Evolutionary conservation across 2,329 filamentous ascomycete species (phyloP).

Genomic region (Hortaea werneckii): DNA sequence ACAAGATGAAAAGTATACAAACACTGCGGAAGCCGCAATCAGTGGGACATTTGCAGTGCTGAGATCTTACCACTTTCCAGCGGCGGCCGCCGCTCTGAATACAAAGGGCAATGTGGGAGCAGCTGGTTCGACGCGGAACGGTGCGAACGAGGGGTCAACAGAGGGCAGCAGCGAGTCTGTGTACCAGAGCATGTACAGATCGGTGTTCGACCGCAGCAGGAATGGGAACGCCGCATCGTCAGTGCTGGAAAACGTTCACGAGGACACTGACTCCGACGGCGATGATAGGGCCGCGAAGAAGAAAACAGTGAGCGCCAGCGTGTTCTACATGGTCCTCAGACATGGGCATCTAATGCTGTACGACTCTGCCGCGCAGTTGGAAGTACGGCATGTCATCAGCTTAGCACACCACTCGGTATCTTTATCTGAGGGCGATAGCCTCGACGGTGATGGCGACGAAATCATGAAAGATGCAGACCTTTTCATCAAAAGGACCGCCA

Average conservation of each 20-base stretch:
- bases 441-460: slow-evolving; percentile 38
- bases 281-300: slow-evolving; percentile 4
- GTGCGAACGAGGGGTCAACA: slow-evolving; percentile 3
- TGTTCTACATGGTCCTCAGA: slow-evolving; percentile 39
- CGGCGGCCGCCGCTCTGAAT: slow-evolving; percentile 19
- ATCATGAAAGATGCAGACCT: slow-evolving; percentile 80
- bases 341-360: slow-evolving; percentile 97
- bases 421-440: slow-evolving; percentile 59
- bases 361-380: slow-evolving; percentile 87
- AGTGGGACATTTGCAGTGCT: slow-evolving; percentile 24
- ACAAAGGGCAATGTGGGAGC: slow-evolving; percentile 1
- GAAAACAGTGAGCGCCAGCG: slow-evolving; percentile 15
- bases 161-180: slow-evolving; percentile 55
- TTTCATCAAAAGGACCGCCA: slow-evolving; percentile 67
- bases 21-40: slow-evolving; percentile 15
- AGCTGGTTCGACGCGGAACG: neutral
- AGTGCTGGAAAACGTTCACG: slow-evolving; percentile 9
- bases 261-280: neutral
- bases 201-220: slow-evolving; percentile 75
- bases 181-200: slow-evolving; percentile 96
- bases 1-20: slow-evolving; percentile 3
- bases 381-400: slow-evolving; percentile 92
- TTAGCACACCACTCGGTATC: slow-evolving; percentile 78
- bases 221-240: slow-evolving; percentile 22
- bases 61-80: slow-evolving; percentile 21